Conservation (phyloP, 2,329 filamentous ascomycete species). For the Elsinoe necatrix region DNA sequence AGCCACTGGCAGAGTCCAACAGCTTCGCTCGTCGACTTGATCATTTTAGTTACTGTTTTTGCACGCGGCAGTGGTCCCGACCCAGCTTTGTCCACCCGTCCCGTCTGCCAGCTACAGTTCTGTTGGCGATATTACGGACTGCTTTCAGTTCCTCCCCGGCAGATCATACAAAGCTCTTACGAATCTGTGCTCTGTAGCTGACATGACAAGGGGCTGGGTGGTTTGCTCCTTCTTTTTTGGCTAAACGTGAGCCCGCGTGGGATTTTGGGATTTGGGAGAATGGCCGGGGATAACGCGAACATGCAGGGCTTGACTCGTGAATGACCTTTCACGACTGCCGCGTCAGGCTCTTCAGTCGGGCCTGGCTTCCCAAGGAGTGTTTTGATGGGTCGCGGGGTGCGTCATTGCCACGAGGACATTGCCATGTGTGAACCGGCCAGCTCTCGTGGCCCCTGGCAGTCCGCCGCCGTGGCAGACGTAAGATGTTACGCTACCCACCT, state of each 20-base stretch:
- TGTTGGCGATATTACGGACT: slow-evolving; percentile 3
- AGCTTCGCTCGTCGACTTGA: neutral
- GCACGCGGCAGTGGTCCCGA: neutral
- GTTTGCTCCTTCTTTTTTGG: slow-evolving; percentile 9
- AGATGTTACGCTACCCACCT: neutral
- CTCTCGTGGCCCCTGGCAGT: neutral
- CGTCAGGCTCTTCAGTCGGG: neutral
- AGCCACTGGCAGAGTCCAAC: slow-evolving; percentile 1
- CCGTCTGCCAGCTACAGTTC: neutral
- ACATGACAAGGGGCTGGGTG: neutral
- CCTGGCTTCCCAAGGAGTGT: neutral
- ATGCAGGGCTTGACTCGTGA: slow-evolving; percentile 1
- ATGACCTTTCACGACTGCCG: neutral
- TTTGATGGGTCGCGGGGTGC: slow-evolving; percentile 9
- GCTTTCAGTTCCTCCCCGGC: slow-evolving; percentile 5
- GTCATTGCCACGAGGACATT: slow-evolving; percentile 14
- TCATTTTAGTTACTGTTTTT: neutral
- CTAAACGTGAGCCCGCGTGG: slow-evolving; percentile 3
- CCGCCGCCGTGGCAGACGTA: slow-evolving; percentile 8
- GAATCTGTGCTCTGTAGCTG: neutral
- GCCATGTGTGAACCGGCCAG: neutral
- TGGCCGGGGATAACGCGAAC: slow-evolving; percentile 4
- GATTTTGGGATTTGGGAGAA: neutral
- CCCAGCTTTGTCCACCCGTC: neutral
- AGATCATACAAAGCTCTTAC: slow-evolving; percentile 1